Conservation (phyloP, 352 stramenopile genomes). For the Pythium volutum region DNA sequence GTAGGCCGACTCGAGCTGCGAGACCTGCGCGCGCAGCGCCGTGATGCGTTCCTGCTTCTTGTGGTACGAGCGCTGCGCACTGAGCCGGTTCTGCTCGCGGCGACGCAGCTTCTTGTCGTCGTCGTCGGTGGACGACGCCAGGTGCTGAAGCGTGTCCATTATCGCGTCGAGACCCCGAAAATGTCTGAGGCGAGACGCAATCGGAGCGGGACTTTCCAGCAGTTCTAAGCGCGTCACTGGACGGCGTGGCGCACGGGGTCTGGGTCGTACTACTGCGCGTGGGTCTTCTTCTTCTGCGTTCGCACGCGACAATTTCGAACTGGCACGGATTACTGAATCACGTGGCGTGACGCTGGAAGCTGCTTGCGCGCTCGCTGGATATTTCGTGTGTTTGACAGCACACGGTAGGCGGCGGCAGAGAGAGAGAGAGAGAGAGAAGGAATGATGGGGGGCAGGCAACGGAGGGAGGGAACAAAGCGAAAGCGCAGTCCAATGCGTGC, state of each 20-base stretch:
- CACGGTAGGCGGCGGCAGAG: neutral
- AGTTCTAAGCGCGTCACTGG: too few relatives aligned
- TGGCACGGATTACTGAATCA: neutral
- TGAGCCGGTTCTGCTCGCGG: conserved; percentile 38
- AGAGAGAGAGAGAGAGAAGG: neutral
- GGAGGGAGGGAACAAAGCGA: neutral
- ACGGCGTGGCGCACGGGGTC: too few relatives aligned
- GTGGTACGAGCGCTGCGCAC: conserved; percentile 38
- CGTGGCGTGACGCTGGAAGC: neutral
- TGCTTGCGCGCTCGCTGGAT: neutral
- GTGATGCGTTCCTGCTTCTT: conserved; percentile 33
- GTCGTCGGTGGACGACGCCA: neutral
- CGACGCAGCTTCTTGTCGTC: conserved; percentile 30
- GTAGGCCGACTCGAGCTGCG: conserved; percentile 28
- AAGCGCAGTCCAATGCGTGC: neutral
- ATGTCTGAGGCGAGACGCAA: neutral
- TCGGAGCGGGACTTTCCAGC: neutral
- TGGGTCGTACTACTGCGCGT: neutral
- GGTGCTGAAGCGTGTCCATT: conserved; percentile 14
- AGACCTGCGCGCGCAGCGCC: conserved; percentile 28
- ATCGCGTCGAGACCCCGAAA: neutral
- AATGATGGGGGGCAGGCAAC: neutral
- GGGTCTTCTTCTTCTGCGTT: neutral
- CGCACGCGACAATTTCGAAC: neutral
- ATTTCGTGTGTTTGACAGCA: neutral